phyloP scores from a whole-genome alignment of 495 filamentous ascomycete species.

The Tricharina praecox region DNA sequence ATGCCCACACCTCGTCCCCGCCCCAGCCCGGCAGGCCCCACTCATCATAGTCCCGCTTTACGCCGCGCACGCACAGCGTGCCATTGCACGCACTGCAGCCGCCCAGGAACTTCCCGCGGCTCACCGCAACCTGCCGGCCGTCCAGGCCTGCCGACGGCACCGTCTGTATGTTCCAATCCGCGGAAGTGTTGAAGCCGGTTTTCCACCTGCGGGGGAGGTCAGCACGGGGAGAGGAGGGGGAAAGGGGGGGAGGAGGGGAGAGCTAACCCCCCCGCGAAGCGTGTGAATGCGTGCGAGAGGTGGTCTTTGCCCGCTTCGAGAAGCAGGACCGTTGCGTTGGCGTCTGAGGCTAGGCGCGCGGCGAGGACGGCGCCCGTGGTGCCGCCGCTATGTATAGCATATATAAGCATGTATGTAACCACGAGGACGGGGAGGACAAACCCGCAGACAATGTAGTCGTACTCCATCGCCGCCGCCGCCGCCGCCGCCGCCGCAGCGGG shows the following conservation, averaged over 20 bases:
- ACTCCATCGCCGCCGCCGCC: no score
- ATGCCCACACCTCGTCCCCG: constrained; percentile 37
- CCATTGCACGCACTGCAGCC: constrained; percentile 45
- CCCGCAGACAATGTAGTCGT: constrained; percentile 7
- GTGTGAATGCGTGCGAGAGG: not conserved
- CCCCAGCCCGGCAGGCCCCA: constrained; percentile 40
- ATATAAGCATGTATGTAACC: not conserved
- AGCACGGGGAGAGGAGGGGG: no score
- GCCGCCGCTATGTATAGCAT: not conserved
- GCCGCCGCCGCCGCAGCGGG: no score
- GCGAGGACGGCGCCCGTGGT: constrained; percentile 3
- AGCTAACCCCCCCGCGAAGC: no score
- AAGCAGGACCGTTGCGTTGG: not conserved
- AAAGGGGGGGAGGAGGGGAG: no score
- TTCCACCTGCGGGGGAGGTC: constrained; percentile 2
- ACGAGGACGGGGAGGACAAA: not conserved
- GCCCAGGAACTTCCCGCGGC: constrained; percentile 42
- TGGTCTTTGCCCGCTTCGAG: constrained; percentile 3
- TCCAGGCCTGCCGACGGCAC: constrained; percentile 38
- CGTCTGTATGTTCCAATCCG: constrained; percentile 41
- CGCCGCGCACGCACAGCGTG: constrained; percentile 44
- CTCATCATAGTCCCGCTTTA: constrained; percentile 44
- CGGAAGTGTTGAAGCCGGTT: constrained; percentile 35
- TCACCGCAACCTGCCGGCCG: constrained; percentile 40
- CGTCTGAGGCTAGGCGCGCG: not conserved